Evolutionary conservation across 2,329 filamentous ascomycete genomes (phyloP).

Genomic region (Byssochlamys sp.): DNA sequence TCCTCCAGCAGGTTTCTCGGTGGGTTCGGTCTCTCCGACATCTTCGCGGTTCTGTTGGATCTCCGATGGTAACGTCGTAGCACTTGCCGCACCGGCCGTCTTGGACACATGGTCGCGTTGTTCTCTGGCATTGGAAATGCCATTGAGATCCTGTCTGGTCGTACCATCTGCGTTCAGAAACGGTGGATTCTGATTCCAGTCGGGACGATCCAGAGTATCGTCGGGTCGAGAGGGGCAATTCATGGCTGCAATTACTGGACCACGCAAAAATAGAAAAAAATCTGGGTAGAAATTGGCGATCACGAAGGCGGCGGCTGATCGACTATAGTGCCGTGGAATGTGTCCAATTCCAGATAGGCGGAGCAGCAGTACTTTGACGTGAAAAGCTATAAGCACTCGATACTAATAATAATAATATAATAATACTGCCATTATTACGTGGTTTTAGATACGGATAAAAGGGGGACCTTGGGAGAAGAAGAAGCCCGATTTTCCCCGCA

Average conservation of each 20-base stretch:
- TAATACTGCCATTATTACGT: background rate
- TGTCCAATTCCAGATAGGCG: background rate
- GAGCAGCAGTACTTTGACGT: background rate
- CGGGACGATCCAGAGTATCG: constrained; percentile 41
- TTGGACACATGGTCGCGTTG: constrained; percentile 32
- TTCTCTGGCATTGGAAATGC: constrained; percentile 49
- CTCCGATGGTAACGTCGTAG: constrained; percentile 15
- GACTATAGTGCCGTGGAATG: too few species aligned
- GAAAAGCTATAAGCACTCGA: background rate
- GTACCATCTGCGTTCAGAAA: constrained; percentile 51
- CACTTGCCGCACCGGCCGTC: constrained; percentile 11
- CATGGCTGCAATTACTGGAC: constrained; percentile 35
- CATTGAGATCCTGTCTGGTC: constrained; percentile 53
- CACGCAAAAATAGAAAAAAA: background rate
- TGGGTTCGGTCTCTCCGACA: background rate
- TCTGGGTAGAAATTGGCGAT: too few species aligned
- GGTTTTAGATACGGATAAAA: background rate
- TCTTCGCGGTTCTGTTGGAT: constrained; percentile 13
- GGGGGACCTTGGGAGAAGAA: background rate
- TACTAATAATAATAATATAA: too few species aligned
- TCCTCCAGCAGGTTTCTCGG: constrained; percentile 15
- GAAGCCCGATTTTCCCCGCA: too few species aligned
- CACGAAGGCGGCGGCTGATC: too few species aligned
- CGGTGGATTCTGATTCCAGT: constrained; percentile 54
- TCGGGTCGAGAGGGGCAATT: constrained; percentile 58